Percentiles rank a stretch among this genome's conserved stretches.
phyloP scores from a whole-genome alignment of 225 moss, liverwort and hornwort genomes.

The Asterella californica region DNA sequence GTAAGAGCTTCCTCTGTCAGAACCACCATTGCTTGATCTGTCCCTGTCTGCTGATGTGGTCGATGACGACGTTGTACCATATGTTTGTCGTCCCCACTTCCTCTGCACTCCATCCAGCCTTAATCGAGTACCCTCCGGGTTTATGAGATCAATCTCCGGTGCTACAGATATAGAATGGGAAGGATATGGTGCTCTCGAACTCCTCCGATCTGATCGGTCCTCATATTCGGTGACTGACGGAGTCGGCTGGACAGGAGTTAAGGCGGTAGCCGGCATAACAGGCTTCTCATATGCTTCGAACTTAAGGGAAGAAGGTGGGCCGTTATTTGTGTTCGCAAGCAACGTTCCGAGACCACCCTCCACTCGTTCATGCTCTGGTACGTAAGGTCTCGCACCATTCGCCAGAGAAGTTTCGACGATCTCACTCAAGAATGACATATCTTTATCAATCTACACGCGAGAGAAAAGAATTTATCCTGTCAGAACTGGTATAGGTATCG shows the following conservation, averaged over 20 bases:
- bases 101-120: conserved; percentile 86
- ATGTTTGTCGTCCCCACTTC: conserved; percentile 78
- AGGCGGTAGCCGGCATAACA: conserved; percentile 33
- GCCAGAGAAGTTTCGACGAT: conserved; percentile 68
- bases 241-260: conserved; percentile 36
- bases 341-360: conserved; percentile 60
- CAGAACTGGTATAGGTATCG: not conserved
- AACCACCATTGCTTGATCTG: conserved; percentile 40
- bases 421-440: conserved; percentile 62
- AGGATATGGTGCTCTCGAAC: conserved; percentile 35
- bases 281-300: conserved; percentile 91
- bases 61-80: conserved; percentile 28
- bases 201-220: conserved; percentile 53
- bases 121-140: conserved; percentile 70
- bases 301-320: conserved; percentile 52
- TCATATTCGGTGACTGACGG: conserved; percentile 48
- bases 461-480: not conserved
- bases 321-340: conserved; percentile 39
- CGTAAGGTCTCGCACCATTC: conserved; percentile 70
- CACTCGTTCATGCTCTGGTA: conserved; percentile 63
- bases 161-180: conserved; percentile 47
- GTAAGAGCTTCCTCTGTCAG: conserved; percentile 32
- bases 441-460: conserved; percentile 59
- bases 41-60: conserved; percentile 43
- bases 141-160: conserved; percentile 61